These are phyloP conservation scores for Capsicum chinense DNA, from an alignment of 257 asterid species.

Conservation along the genomic window DNA sequence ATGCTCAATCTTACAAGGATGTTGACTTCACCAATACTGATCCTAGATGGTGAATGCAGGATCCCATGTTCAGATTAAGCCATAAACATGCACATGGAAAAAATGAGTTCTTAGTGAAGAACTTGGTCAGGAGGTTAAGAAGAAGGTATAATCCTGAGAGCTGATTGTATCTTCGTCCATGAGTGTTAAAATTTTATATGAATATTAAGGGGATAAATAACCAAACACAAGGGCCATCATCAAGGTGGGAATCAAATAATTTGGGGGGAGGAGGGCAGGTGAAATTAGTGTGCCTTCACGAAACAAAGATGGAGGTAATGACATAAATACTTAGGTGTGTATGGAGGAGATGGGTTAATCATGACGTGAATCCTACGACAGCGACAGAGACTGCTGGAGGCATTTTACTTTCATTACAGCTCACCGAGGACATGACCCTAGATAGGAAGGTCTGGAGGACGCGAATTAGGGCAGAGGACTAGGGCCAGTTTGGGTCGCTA, in stretches of 20 bases:
- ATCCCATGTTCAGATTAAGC: too few relatives aligned
- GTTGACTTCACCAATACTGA: conserved; percentile 11
- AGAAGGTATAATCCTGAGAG: not conserved
- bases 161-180: not conserved
- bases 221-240: not conserved
- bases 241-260: not conserved
- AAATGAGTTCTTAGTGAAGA: not conserved
- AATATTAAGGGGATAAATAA: not conserved
- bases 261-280: too few relatives aligned
- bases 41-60: not conserved
- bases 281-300: not conserved
- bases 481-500: too few relatives aligned
- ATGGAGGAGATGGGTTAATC: not conserved
- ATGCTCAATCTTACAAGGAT: not conserved
- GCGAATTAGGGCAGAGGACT: too few relatives aligned
- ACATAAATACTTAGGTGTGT: not conserved
- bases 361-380: too few relatives aligned
- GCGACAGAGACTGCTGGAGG: too few relatives aligned
- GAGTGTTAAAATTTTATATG: not conserved
- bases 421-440: too few relatives aligned
- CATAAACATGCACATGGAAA: not conserved
- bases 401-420: too few relatives aligned
- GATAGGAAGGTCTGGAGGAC: too few relatives aligned
- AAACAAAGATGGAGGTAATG: not conserved
- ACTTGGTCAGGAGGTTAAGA: not conserved